A percentile compares a stretch with the other conserved stretches of the same genome.
Conservation (phyloP, 768 basidiomycete genomes). For the Naganishia vishniacii region DNA sequence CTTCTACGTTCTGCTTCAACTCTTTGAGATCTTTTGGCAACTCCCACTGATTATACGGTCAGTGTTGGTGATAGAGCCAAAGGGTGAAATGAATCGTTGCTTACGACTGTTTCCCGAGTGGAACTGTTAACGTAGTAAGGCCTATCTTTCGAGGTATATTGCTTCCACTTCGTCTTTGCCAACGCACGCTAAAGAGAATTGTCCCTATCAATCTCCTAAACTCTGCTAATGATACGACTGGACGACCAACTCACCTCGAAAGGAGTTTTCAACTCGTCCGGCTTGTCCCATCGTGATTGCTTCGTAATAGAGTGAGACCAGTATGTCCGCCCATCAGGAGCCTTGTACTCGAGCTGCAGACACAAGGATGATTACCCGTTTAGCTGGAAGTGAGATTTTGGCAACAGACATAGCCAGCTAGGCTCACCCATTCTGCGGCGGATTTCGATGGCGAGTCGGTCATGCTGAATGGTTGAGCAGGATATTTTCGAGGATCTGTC, state of each 20-base stretch:
- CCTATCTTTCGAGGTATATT: slow-evolving; percentile 84
- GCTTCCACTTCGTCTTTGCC: slow-evolving; percentile 86
- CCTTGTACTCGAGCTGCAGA: slow-evolving; percentile 79
- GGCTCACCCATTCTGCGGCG: slow-evolving; percentile 6
- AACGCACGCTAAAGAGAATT: slow-evolving; percentile 63
- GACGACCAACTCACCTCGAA: slow-evolving; percentile 63
- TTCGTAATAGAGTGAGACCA: slow-evolving; percentile 88
- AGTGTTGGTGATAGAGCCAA: not conserved
- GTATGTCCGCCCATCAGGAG: slow-evolving; percentile 93
- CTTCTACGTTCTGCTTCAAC: slow-evolving; percentile 75
- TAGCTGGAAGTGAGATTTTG: too few species aligned
- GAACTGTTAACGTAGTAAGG: slow-evolving; percentile 60
- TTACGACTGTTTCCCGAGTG: slow-evolving; percentile 66
- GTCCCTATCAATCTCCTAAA: not conserved
- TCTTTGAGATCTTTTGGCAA: slow-evolving; percentile 86
- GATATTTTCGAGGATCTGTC: not conserved
- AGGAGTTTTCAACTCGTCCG: slow-evolving; percentile 85
- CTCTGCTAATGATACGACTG: not conserved
- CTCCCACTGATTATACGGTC: slow-evolving; percentile 63
- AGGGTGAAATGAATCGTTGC: not conserved
- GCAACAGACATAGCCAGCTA: too few species aligned
- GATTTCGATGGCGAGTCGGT: not conserved
- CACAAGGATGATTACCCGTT: not conserved
- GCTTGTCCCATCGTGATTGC: slow-evolving; percentile 97
- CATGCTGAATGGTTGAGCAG: not conserved